phyloP scores from a whole-genome alignment of 495 filamentous ascomycete species.

The Mycothermus thermophilus region DNA sequence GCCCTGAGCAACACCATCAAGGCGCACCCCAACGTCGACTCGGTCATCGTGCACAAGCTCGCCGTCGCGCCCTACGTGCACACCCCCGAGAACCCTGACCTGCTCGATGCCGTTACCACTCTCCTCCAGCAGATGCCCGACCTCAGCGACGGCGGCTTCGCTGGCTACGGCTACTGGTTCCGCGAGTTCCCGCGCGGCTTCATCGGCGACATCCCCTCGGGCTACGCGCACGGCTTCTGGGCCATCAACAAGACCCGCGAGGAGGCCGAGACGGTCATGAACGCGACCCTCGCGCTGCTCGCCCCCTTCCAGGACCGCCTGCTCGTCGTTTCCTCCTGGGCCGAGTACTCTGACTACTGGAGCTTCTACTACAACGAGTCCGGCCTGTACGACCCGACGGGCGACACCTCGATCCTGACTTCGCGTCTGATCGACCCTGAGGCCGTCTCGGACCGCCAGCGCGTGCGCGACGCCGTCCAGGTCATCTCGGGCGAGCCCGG shows the following conservation, averaged over 20 bases:
- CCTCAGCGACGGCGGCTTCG: not conserved
- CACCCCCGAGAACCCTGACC: constrained; percentile 6
- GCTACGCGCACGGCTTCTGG: constrained; percentile 5
- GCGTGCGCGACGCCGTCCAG: constrained; percentile 3
- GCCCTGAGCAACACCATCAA: constrained; percentile 31
- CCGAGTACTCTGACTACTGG: constrained; percentile 7
- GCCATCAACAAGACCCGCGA: not conserved
- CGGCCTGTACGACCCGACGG: constrained; percentile 2
- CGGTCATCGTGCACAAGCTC: constrained; percentile 25
- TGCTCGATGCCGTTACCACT: constrained; percentile 5
- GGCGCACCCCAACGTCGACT: constrained; percentile 22
- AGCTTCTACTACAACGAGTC: constrained; percentile 6
- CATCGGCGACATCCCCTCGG: constrained; percentile 1
- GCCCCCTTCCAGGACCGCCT: constrained; percentile 3
- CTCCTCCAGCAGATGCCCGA: constrained; percentile 1
- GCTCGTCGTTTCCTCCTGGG: not conserved
- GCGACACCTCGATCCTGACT: not conserved
- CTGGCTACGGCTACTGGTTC: constrained; percentile 6
- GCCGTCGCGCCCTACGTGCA: constrained; percentile 14
- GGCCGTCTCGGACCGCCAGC: constrained; percentile 1
- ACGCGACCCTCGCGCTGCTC: not conserved
- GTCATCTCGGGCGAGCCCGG: constrained; percentile 1
- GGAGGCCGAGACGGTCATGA: constrained; percentile 1
- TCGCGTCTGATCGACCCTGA: constrained; percentile 2
- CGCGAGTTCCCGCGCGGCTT: not conserved